These are phyloP conservation scores for Phylloporus sp. DNA, from an alignment of 768 basidiomycete species.

Conservation along the genomic window DNA sequence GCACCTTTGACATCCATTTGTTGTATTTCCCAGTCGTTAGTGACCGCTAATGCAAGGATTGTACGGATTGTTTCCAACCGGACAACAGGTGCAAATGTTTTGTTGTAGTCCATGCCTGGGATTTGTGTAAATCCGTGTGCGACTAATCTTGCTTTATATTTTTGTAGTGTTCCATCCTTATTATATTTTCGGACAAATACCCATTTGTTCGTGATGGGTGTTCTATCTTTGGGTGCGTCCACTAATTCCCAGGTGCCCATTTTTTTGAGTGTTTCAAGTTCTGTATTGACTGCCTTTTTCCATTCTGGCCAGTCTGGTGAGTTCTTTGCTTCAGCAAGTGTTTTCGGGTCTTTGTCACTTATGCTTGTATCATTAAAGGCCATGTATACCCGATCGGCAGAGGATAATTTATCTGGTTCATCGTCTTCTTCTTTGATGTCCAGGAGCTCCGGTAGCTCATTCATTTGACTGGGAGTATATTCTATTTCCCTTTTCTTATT, in stretches of 20 bases:
- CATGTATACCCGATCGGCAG: background rate
- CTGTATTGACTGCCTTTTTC: background rate
- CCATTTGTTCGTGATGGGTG: conserved; percentile 1
- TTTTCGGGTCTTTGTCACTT: background rate
- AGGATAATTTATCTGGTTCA: background rate
- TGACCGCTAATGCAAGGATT: conserved; percentile 20
- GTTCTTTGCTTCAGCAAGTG: background rate
- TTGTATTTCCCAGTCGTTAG: conserved; percentile 25
- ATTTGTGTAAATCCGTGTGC: conserved; percentile 38
- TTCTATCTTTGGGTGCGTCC: background rate
- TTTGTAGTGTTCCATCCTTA: background rate
- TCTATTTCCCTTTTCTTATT: no score
- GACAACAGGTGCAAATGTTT: conserved; percentile 33
- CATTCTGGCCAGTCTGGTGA: background rate
- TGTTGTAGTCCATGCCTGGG: conserved; percentile 33
- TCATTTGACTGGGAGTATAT: no score
- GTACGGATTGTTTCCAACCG: conserved; percentile 18
- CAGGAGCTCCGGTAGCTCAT: no score
- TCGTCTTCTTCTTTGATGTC: no score
- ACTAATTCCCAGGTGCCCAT: background rate
- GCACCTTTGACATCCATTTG: conserved; percentile 30
- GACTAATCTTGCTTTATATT: conserved; percentile 35
- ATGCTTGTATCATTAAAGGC: background rate
- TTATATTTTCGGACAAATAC: background rate
- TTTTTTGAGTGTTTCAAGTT: conserved; percentile 15